Evolutionary conservation across 306 rosid species (phyloP), one percentile per base, ranked within the genome.

Genomic region (Cicer chorassanicum): DNA sequence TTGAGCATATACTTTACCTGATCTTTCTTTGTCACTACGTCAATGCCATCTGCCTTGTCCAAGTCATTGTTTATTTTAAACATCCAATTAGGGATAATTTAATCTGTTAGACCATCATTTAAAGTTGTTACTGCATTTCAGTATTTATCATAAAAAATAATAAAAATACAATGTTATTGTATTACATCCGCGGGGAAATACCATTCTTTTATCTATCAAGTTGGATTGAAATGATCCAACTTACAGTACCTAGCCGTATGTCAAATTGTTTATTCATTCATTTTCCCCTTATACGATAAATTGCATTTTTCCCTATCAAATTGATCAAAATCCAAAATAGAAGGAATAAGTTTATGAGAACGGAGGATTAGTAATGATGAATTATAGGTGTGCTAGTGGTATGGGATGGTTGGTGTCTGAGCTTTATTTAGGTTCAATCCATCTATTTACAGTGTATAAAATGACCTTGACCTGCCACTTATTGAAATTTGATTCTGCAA

Each of bases 141-240:
- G 71, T 48, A 65, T 10, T 19, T 43, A 43, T 65, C 24, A 18
- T 44, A 3, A 43, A 42, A n/a, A 39, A 6, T 29, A n/a, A 50
- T 29, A n/a, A 13, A 12, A 56, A 19, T 24, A 21, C 21, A 56
- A 56, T 54, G 65, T 42, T 56, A 42, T 72, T 11, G 65, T 11
- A 41, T 12, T 72, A 29, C 54, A 54, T 19, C 53, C 5, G 9
- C 14, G 16, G 53, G 42, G 53, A 51, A 72, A 7, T 41, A 4
- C 43, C 24, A 34, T 68, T 48, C 51, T 68, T 48, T 68, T 48
- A 45, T 21, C 57, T 19, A 13, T 67, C 42, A 45, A 21, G 57
- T 67, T 12, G 42, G 56, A 29, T 67, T 67, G 36, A 67, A 43
- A 14, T 65, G 34, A 16, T 45, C 14, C 36, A 29, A 40, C n/a